Evolutionary conservation across 1,139 yeast species (phyloP).

Genomic region (Yamadazyma songkhlaensis): DNA sequence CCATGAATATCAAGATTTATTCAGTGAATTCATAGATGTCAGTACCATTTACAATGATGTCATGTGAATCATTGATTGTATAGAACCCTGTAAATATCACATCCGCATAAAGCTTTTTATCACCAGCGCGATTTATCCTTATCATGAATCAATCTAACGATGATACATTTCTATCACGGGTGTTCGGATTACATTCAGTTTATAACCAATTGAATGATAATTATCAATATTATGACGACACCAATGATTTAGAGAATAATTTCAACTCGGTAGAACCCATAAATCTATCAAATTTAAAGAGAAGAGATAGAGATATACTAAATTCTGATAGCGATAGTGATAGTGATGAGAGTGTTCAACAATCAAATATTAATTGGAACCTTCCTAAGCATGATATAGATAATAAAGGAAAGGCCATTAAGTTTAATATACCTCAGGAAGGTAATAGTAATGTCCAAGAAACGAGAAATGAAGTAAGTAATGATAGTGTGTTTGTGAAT

Average conservation of each 20-base stretch:
- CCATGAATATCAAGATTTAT: too few relatives aligned
- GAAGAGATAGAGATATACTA: neutral
- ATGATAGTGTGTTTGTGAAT: neutral
- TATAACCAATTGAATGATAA: slow-evolving; percentile 41
- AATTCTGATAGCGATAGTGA: slow-evolving; percentile 3
- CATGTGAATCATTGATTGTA: too few relatives aligned
- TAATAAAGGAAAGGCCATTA: slow-evolving; percentile 1
- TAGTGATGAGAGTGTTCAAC: neutral
- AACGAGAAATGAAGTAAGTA: neutral
- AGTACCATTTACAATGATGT: too few relatives aligned
- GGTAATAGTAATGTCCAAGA: neutral
- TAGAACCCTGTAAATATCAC: neutral
- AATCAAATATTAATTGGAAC: slow-evolving; percentile 7
- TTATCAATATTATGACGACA: slow-evolving; percentile 38
- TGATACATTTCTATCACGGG: slow-evolving; percentile 56
- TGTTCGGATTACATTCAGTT: slow-evolving; percentile 53
- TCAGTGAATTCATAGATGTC: too few relatives aligned
- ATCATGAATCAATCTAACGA: slow-evolving; percentile 10
- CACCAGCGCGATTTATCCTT: slow-evolving; percentile 1
- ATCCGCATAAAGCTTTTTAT: neutral
- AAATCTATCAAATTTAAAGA: slow-evolving; percentile 5
- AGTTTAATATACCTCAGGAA: slow-evolving; percentile 3
- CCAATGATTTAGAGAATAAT: slow-evolving; percentile 15
- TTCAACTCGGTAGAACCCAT: slow-evolving; percentile 5
- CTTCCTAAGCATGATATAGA: slow-evolving; percentile 4